Evolutionary conservation across 345 rosid species (phyloP), one percentile per base, ranked within the genome.

Genomic region (Eucalyptus regnans): DNA sequence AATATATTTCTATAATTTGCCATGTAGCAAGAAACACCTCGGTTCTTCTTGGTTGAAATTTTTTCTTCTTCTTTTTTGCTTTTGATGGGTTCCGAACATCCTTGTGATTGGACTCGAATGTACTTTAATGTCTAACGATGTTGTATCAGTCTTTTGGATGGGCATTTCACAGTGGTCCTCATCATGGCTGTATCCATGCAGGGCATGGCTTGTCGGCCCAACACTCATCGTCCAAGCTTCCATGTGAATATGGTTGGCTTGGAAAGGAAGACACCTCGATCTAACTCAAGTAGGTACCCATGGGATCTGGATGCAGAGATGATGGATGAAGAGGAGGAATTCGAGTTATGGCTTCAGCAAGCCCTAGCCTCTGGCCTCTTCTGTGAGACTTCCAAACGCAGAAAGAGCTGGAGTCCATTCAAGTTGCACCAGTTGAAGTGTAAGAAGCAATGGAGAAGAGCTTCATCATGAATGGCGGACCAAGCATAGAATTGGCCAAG

Each of bases 401-500:
- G 99, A 90, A 97, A 97, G 92, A 98, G 98, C 91, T 98, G 99
- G 99, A 97, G 99, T 88, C 99, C 98, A 7, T 98, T 98, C 92
- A 98, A 97, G 93, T 91, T 96, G 92, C 91, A 93, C 91, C 99
- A 96, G 91, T 95, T 93, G 94, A 98, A 96, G 92, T 93, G 94
- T 64, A 97, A 95, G 95, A 97, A 93, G 91, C 99, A 98, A 91
- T 97, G 98, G 98, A 93, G 99, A 88, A 96, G 99, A 93, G 91
- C 99, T 33, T 96, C 98, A 79, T 89, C 91, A 16, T 89, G 88
- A 89, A 87, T 37, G 50, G 52, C 12, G 11, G 48, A 41, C 48
- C 84, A 76, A 76, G 84, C 48, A 76, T 41, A 76, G 84, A 76
- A 37, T 68, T 33, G 84, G 84, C 84, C 48, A 41, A 41, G 48